phyloP scores from a whole-genome alignment of 345 rosid genomes.

The Pistacia integerrima region DNA sequence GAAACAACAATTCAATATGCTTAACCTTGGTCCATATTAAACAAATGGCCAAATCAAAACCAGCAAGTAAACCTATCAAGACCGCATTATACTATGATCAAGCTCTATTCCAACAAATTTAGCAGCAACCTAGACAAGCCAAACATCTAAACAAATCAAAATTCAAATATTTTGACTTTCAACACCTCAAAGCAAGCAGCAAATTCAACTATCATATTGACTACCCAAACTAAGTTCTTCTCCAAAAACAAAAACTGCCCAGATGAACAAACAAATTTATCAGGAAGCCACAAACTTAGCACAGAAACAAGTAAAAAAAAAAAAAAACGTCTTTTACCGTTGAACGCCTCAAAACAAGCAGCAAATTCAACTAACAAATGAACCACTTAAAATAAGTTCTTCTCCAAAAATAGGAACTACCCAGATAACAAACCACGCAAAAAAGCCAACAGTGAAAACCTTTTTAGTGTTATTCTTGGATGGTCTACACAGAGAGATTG shows the following conservation, averaged over 20 bases:
- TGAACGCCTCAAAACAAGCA: not conserved
- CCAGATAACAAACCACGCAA: conserved; percentile 10
- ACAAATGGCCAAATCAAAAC: conserved; percentile 10
- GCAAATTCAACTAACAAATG: not conserved
- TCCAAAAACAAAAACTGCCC: conserved; percentile 9
- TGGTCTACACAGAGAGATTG: conserved; percentile 60
- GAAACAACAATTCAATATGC: not conserved
- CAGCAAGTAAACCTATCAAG: not conserved
- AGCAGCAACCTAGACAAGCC: conserved; percentile 12
- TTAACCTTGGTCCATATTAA: not conserved
- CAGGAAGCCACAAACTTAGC: conserved; percentile 5
- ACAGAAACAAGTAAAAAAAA: not conserved
- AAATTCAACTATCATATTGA: not conserved
- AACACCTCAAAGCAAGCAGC: conserved; percentile 1
- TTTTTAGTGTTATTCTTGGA: conserved; percentile 51
- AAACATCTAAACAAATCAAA: too few relatives aligned
- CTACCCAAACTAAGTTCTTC: conserved; percentile 2
- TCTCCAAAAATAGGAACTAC: conserved; percentile 7
- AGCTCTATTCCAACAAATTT: not conserved
- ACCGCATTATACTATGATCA: conserved; percentile 2
- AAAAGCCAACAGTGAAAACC: conserved; percentile 41
- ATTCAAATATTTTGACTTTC: conserved; percentile 1
- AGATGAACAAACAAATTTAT: conserved; percentile 13
- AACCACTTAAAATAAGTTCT: conserved; percentile 4
- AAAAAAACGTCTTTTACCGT: conserved; percentile 6